Evolutionary conservation across 1,139 yeast species (phyloP).

Genomic region (Yamadazyma triangularis): DNA sequence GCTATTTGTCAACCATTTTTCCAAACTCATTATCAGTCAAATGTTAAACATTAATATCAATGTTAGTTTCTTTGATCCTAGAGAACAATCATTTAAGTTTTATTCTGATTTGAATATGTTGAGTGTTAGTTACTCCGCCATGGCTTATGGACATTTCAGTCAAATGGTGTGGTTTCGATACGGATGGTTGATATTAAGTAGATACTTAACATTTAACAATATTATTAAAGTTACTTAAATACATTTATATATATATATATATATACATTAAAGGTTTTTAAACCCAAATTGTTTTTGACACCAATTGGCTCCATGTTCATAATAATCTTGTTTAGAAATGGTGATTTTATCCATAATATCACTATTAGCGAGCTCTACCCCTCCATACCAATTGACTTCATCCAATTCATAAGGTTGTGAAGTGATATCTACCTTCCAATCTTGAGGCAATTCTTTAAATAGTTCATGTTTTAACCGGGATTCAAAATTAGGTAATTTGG

Average conservation of each 20-base stretch:
- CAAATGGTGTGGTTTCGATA: constrained; percentile 97
- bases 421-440: constrained; percentile 38
- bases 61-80: constrained; percentile 34
- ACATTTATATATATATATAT: constrained; percentile 3
- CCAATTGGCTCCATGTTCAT: constrained; percentile 83
- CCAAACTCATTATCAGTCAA: constrained; percentile 26
- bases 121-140: constrained; percentile 62
- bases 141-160: constrained; percentile 78
- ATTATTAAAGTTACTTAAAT: constrained; percentile 28
- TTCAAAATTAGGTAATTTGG: constrained; percentile 64
- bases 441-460: constrained; percentile 62
- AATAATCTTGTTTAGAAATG: constrained; percentile 73
- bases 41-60: constrained; percentile 36
- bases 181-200: constrained; percentile 76
- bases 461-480: constrained; percentile 57
- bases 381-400: constrained; percentile 39
- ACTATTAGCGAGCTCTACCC: constrained; percentile 45
- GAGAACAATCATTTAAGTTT: constrained; percentile 29
- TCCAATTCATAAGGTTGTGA: constrained; percentile 16
- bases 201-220: constrained; percentile 74
- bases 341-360: constrained; percentile 52
- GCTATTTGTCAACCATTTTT: constrained; percentile 30
- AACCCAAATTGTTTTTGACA: constrained; percentile 73
- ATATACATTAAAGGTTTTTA: constrained; percentile 26
- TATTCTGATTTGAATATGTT: constrained; percentile 56